Base-by-base conservation (phyloP, 495 filamentous ascomycete genomes). In the Xylaria palmicola region DNA sequence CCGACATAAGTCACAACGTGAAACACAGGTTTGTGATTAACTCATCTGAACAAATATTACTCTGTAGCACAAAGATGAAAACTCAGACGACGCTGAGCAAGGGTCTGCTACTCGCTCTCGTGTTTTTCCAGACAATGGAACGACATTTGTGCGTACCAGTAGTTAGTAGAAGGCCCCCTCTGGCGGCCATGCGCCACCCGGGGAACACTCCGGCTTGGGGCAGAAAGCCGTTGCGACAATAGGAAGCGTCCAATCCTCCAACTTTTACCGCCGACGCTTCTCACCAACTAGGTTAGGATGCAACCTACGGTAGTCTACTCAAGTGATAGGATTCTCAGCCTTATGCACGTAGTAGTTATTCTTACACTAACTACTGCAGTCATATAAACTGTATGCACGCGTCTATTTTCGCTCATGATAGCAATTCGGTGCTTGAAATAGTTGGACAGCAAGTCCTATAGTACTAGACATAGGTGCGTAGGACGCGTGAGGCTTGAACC, bases 281-380 rank as follows among this genome's bases (percentile, higher is more conserved):
- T n/a, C n/a, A n/a, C n/a, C n/a, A n/a, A n/a, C n/a, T n/a, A n/a
- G n/a, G n/a, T n/a, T n/a, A n/a, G n/a, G n/a, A n/a, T n/a, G n/a
- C 47, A 19, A 34, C 13, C 53, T n/a, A n/a, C 22, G 52, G n/a
- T 55, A 29, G 37, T 43, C 4, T 29, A 8, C 12, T 29, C 37
- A 29, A 53, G 20, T 22, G 8, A 10, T 4, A 37, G 50, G 40
- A 56, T 56, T 45, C 30, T 45, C 53, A 56, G 53, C 53, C 53
- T 30, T 45, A 56, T 44, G 22, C 37, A 56, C 0, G 1, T 32
- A 32, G 13, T 37, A 44, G 12, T 17, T 27, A n/a, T n/a, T n/a
- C n/a, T 34, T 43, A 44, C 15, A 36, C 34, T 43, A 22, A 27
- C 19, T 5, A 13, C 9, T 32, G 17, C 20, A 17, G 6, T 4